Evolutionary conservation across 768 basidiomycete species (phyloP), one percentile per base, ranked within the genome.

Genomic region (Mycena floridula): DNA sequence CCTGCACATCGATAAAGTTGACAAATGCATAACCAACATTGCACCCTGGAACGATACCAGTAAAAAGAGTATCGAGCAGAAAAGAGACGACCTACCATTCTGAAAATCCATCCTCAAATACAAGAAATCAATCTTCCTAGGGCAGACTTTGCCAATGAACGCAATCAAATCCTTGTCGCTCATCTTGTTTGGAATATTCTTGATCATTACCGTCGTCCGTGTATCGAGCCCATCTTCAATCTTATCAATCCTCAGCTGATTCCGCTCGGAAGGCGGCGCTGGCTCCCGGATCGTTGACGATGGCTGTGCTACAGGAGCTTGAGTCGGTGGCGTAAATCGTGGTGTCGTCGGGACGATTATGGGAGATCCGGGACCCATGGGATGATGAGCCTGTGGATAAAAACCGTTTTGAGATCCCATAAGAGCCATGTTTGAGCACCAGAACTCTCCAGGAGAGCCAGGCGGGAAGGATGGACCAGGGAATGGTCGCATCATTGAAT

Each of bases 101-200:
- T 79, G 70, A 53, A 90, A 89, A 60, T 89, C 88, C 83, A 89
- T 89, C 52, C 88, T 67, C 50, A 94, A 63, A 66, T 94, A 94
- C 52, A 94, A 68, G 59, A 93, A 92, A 63, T 93, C 91, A 48
- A 88, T 85, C 44, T 72, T 72, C 32, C 85, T 70, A n/a, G 80
- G 77, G 59, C 83, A 86, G 21, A 88, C 86, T 49, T 77, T 74
- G 41, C 65, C 73, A 49, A 88, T 88, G 54, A 78, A 90, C 28
- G 64, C 62, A 47, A 81, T 68, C 54, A 89, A 58, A 50, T 89
- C 85, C 55, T 69, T 73, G 62, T 89, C 85, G 49, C 72, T 83
- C 85, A 89, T 88, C 62, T 92, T 91, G 65, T 93, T 94, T 3
- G 91, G 91, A 37, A 94, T 88, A 56, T 94, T 94, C 66, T 92